phyloP scores from a whole-genome alignment of 139 green algal species.

The Tetradesmus obliquus region DNA sequence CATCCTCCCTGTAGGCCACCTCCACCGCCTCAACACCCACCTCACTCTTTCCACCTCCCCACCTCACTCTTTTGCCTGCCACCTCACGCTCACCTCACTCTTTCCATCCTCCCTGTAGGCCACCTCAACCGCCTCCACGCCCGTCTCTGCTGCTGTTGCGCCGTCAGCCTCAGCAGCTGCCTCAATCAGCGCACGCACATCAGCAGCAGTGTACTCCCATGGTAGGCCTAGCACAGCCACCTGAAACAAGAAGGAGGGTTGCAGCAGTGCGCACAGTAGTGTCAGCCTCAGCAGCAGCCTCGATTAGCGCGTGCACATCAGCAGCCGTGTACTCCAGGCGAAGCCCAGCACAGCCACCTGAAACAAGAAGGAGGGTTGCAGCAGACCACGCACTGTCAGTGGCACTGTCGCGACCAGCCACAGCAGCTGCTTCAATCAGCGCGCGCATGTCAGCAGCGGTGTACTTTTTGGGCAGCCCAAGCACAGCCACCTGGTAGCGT shows the following conservation, averaged over 20 bases:
- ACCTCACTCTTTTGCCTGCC: too few species aligned
- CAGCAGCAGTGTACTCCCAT: constrained; percentile 49
- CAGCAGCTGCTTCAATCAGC: constrained; percentile 28
- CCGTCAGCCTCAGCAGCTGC: constrained; percentile 30
- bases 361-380: too few species aligned
- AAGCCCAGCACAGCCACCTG: constrained; percentile 48
- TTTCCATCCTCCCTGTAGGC: constrained; percentile 46
- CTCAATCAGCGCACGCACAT: constrained; percentile 43
- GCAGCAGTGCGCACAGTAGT: not conserved
- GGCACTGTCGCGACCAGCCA: too few species aligned
- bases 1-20: constrained; percentile 45
- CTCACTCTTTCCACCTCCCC: too few species aligned
- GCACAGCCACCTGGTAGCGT: constrained; percentile 21
- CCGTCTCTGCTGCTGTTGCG: not conserved
- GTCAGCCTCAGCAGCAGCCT: constrained; percentile 26
- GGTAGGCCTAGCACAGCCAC: constrained; percentile 48
- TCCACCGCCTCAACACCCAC: constrained; percentile 37
- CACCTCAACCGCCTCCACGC: constrained; percentile 43
- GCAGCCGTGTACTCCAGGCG: constrained; percentile 49
- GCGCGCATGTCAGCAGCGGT: constrained; percentile 41
- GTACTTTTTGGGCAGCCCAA: constrained; percentile 48
- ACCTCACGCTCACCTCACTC: constrained; percentile 33
- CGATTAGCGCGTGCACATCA: constrained; percentile 41
- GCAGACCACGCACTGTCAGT: too few species aligned
- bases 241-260: too few species aligned